Conservation (phyloP, 257 asterid genomes). For the Salvia splendens region DNA sequence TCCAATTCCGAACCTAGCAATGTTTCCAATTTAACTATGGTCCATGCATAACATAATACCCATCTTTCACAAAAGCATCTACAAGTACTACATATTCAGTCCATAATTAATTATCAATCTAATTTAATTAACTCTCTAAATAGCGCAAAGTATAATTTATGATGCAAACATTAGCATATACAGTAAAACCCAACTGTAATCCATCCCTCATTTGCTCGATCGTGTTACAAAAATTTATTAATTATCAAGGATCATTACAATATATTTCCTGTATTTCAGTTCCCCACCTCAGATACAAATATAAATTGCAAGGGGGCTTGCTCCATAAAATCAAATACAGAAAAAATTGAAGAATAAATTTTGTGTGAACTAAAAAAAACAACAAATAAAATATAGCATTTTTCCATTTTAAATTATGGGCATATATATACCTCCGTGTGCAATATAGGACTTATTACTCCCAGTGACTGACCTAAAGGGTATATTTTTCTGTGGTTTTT, state of each 20-base stretch:
- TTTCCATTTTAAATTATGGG: conserved; percentile 15
- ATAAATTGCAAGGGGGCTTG: conserved; percentile 4
- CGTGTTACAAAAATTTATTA: neutral
- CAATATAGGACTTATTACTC: conserved; percentile 17
- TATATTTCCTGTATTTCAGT: neutral
- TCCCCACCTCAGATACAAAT: conserved; percentile 8
- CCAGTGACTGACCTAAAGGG: conserved; percentile 36
- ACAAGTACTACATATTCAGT: too few relatives aligned
- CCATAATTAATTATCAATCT: too few relatives aligned
- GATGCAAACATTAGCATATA: too few relatives aligned
- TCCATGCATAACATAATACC: too few relatives aligned
- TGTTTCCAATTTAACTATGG: too few relatives aligned
- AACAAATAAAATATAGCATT: neutral
- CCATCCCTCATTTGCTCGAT: neutral
- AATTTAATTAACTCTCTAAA: too few relatives aligned
- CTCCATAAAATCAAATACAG: conserved; percentile 18
- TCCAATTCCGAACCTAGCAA: too few relatives aligned
- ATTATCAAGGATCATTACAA: neutral
- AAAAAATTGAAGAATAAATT: neutral
- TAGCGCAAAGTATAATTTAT: too few relatives aligned
- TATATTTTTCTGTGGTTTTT: conserved; percentile 24
- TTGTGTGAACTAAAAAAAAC: neutral
- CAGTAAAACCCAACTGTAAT: too few relatives aligned
- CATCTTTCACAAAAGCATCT: too few relatives aligned
- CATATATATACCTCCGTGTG: conserved; percentile 19